Evolutionary conservation across 495 filamentous ascomycete genomes (phyloP), one percentile per base, ranked within the genome.

Genomic region (Aspergillus haitiensis): DNA sequence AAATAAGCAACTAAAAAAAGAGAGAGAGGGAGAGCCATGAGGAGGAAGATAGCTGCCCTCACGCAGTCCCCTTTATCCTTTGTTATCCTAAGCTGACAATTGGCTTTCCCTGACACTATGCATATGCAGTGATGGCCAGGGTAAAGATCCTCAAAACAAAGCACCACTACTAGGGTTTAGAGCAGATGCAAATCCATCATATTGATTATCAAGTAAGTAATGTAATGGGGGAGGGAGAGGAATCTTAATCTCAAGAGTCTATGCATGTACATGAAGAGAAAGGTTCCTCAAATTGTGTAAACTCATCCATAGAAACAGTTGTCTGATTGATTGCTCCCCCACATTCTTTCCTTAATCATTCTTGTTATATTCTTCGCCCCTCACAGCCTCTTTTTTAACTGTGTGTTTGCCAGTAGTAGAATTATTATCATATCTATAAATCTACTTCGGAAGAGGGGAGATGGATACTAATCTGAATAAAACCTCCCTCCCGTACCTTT

Each of bases 101-200:
- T 62, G 48, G 53, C 54, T 57, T 54, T 55, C 54, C 42, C 46
- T 53, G 54, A 39, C 52, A 55, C 15, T 50, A 53, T 52, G 55
- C 50, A 53, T 58, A 62, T 62, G 55, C 60, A 49, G 49, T 48
- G 48, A 52, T 48, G 42, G 16, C 55, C 54, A 62, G 60, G 60
- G 54, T 53, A 21, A 21, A 27, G 36, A 56, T 62, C 60, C 53
- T 55, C 52, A 35, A 42, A 37, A 13, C 34, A 9, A 51, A 16
- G 33, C 21, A 27, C 1, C 21, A 35, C 12, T 36, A 13, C 36
- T 13, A 58, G 56, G 46, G 55, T 37, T 48, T 46, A 37, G 44
- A 39, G 34, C 33, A 27, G 34, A 40, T 58, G 21, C 9, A 27
- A 56, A 51, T 51, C 48, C 31, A 31, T 34, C 48, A 51, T 33